A percentile compares a stretch with the other conserved stretches of the same genome.
These are phyloP conservation scores for Echites panduratus DNA, from an alignment of 257 asterid species.

Conservation along the genomic window DNA sequence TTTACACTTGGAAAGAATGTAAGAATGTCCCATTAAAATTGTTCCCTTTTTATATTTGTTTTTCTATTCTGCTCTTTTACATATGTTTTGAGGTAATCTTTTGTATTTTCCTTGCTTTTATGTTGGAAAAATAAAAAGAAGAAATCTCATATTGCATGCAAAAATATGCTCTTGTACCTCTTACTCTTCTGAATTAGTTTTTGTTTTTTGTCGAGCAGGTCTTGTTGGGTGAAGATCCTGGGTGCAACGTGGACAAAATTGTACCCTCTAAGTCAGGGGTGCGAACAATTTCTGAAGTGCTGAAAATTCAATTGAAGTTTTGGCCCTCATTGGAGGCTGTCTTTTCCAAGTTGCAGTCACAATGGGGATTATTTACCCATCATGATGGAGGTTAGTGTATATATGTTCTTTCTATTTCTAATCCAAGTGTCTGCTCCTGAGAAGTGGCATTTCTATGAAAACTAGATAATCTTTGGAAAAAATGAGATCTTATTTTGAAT, in stretches of 20 bases:
- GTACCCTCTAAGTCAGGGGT: constrained; percentile 69
- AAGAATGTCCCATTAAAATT: not conserved
- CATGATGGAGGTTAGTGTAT: constrained; percentile 54
- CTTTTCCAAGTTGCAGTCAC: constrained; percentile 41
- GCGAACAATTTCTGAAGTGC: constrained; percentile 64
- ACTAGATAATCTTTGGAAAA: not conserved
- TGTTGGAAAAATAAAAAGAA: not conserved
- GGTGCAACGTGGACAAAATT: constrained; percentile 32
- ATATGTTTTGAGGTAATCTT: not conserved
- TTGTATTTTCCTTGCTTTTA: not conserved
- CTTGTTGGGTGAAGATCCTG: constrained; percentile 69
- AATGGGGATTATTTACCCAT: constrained; percentile 47
- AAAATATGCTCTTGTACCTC: not conserved
- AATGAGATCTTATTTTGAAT: not conserved
- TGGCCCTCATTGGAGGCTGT: constrained; percentile 62
- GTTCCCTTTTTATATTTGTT: not conserved
- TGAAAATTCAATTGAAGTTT: constrained; percentile 60
- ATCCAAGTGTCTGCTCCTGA: not conserved
- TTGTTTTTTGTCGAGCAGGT: constrained; percentile 48
- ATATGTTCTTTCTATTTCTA: not conserved
- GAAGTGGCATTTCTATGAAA: not conserved
- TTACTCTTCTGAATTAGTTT: constrained; percentile 17
- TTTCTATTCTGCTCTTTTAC: not conserved
- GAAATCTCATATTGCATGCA: not conserved
- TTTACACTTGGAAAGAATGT: not conserved